phyloP scores from a whole-genome alignment of 2,329 filamentous ascomycete genomes.

The Ophiosphaerella herpotricha region DNA sequence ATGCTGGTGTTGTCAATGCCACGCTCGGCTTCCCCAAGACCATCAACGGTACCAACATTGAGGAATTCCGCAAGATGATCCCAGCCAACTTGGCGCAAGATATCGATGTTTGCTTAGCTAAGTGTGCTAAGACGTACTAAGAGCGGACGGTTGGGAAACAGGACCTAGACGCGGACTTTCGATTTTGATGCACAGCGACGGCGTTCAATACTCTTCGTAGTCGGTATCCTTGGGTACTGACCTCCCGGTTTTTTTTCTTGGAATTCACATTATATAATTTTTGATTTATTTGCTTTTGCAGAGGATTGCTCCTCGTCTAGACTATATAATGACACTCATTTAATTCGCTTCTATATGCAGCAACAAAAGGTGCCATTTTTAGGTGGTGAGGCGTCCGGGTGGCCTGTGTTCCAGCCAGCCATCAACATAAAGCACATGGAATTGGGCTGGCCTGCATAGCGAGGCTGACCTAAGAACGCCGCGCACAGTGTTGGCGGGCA shows the following conservation, averaged over 20 bases:
- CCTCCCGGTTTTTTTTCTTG: constrained; percentile 2
- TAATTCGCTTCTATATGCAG: neutral
- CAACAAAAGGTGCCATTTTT: too few species aligned
- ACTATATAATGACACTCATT: constrained; percentile 2
- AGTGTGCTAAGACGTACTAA: constrained; percentile 44
- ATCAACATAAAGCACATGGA: constrained; percentile 3
- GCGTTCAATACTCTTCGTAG: constrained; percentile 13
- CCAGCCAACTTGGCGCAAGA: constrained; percentile 58
- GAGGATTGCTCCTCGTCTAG: neutral
- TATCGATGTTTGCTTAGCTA: constrained; percentile 59
- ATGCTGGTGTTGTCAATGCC: constrained; percentile 44
- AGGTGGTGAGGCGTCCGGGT: too few species aligned
- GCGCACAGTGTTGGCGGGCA: constrained; percentile 1
- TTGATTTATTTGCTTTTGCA: neutral
- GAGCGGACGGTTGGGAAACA: neutral
- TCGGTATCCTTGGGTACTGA: constrained; percentile 12
- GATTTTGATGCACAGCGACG: constrained; percentile 20
- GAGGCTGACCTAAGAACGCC: constrained; percentile 5
- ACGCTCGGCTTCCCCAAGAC: constrained; percentile 44
- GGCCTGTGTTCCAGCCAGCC: constrained; percentile 1
- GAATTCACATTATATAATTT: constrained; percentile 11
- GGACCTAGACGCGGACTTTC: neutral
- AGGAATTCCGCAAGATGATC: constrained; percentile 41
- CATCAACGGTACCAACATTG: constrained; percentile 43
- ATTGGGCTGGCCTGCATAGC: constrained; percentile 3